These are phyloP conservation scores for Globisporangium perplexum DNA, from an alignment of 352 stramenopile genomes.

Conservation along the genomic window DNA sequence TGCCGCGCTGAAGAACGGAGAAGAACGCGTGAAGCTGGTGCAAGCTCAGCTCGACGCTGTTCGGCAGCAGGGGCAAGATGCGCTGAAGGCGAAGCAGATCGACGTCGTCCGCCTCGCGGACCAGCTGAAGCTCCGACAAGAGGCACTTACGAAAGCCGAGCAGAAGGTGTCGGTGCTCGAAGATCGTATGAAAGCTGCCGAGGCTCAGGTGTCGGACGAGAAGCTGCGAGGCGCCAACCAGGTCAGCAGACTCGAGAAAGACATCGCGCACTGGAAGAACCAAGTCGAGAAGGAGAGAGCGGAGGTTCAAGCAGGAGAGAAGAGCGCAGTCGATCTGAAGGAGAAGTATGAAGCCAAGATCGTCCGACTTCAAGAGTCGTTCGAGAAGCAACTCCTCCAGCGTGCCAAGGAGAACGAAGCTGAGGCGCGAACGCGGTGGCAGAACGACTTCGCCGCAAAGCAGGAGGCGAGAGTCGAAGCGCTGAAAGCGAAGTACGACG, in stretches of 20 bases:
- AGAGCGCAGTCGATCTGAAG: constrained; percentile 23
- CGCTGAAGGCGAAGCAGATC: constrained; percentile 45
- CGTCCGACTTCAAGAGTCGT: constrained; percentile 31
- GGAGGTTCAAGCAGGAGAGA: constrained; percentile 22
- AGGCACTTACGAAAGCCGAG: constrained; percentile 40
- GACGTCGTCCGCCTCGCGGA: constrained; percentile 42
- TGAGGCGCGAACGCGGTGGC: constrained; percentile 52
- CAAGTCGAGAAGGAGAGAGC: constrained; percentile 51
- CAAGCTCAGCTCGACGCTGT: constrained; percentile 30
- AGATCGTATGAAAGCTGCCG: constrained; percentile 22
- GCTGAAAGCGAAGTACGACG: constrained; percentile 68
- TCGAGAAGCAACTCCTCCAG: constrained; percentile 46
- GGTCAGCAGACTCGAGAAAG: constrained; percentile 41
- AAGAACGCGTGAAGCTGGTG: constrained; percentile 30
- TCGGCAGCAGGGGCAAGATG: constrained; percentile 30
- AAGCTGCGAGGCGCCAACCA: constrained; percentile 37
- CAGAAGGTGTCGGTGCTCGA: constrained; percentile 39
- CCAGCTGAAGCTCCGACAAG: constrained; percentile 56
- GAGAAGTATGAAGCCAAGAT: constrained; percentile 52
- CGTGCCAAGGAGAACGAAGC: constrained; percentile 48
- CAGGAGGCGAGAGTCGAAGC: constrained; percentile 67
- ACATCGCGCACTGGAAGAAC: constrained; percentile 36
- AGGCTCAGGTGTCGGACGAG: constrained; percentile 33
- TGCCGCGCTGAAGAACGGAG: constrained; percentile 19
- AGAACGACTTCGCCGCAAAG: constrained; percentile 62